Evolutionary conservation across 331 rosid genomes (phyloP), one percentile per base, ranked within the genome.

Genomic region (Quercus lobata): DNA sequence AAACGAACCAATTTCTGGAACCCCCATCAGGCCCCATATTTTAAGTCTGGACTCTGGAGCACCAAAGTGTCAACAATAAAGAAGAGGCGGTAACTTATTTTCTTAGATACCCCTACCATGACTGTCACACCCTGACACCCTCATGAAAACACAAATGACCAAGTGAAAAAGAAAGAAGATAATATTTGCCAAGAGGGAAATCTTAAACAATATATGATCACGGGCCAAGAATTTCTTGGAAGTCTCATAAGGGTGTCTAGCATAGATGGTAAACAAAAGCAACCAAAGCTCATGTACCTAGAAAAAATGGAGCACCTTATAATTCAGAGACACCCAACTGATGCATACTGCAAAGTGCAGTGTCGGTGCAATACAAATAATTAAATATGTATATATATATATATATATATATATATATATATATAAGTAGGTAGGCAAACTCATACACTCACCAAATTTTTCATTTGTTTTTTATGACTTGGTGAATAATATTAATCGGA

Each of bases 241-340:
- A 69, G 66, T 60, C 76, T 77, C 85, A 86, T 81, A 86, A 83
- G 85, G 87, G 69, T 55, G 55, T 77, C 76, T 68, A 44, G 71
- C 34, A 46, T 61, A 32, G 53, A 62, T 25, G 62, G 76, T 2
- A 49, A 56, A 69, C 10, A 63, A 54, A 70, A 57, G 66, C 57
- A 81, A 68, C 22, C 66, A 78, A 78, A 74, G 77, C 82, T 80
- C 80, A 75, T 66, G 79, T 74, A 72, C 83, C 90, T 11, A 84
- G 81, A 77, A 75, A 80, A 71, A 79, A 6, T 54, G 19, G 77
- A 56, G 72, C 66, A 58, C 34, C 57, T 41, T 24, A 41, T 55
- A 41, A 76, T 62, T 72, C 49, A 74, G 83, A 73, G 83, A 73
- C 72, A 71, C 37, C 54, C 21, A 37, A 54, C 78, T 70, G 81